phyloP scores from a whole-genome alignment of 306 rosid species.

The Sechiopsis laciniata region DNA sequence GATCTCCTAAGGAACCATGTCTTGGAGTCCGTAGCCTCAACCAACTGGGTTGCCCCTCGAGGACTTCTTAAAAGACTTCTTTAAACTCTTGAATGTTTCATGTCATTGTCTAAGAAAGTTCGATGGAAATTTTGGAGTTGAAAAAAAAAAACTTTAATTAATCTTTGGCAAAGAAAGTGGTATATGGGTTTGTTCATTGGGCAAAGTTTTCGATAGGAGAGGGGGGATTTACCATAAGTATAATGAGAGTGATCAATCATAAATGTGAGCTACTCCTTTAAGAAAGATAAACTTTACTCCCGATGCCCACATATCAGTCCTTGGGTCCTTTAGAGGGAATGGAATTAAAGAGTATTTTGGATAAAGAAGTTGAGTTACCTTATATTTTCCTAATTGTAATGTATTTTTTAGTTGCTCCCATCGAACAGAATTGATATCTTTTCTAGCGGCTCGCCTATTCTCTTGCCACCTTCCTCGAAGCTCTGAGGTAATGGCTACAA shows the following conservation, averaged over 20 bases:
- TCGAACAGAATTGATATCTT: conserved; percentile 56
- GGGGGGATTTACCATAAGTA: neutral
- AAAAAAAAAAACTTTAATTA: neutral
- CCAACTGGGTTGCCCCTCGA: too few species aligned
- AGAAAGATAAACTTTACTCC: too few species aligned
- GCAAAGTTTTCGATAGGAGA: neutral
- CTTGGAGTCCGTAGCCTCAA: too few species aligned
- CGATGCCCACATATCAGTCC: too few species aligned
- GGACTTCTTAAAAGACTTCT: neutral
- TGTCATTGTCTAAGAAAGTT: neutral
- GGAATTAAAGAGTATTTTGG: too few species aligned
- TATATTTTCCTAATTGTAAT: conserved; percentile 64
- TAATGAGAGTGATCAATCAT: neutral
- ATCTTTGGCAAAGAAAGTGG: neutral
- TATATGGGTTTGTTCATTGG: neutral
- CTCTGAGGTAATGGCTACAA: conserved; percentile 78
- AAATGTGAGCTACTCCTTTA: neutral
- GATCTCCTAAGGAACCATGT: too few species aligned
- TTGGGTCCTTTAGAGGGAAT: too few species aligned
- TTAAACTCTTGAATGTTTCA: neutral
- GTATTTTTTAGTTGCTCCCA: conserved; percentile 77
- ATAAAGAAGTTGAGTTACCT: conserved; percentile 38
- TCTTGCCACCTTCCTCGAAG: conserved; percentile 87
- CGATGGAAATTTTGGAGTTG: neutral
- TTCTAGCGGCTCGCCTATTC: conserved; percentile 55